Base-by-base conservation (phyloP, 2,329 filamentous ascomycete genomes). In the Polytolypa hystricis region DNA sequence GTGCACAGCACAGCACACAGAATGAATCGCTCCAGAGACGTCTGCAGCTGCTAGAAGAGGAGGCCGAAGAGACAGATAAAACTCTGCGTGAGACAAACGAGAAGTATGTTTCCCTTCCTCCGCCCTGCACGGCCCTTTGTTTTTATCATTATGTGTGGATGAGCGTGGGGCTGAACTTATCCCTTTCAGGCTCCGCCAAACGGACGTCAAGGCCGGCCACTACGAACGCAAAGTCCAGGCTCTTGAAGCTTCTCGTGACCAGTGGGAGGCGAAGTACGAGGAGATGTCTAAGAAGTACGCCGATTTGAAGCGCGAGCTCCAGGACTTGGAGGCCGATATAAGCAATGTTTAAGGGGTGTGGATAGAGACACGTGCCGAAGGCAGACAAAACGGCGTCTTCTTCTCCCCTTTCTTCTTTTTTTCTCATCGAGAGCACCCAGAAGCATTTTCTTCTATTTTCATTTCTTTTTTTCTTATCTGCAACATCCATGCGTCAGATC, bases 171-270 rank as follows among this genome's bases (percentile, higher is more conserved):
- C 7, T n/a, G 21, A 35, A 25, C 17, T 17, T 33, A 33, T 46
- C 47, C n/a, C n/a, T n/a, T n/a, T n/a, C 52, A 98, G 91, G 71
- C 84, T 96, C 59, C 87, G 91, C 64, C 87, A 94, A 71, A 95
- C 91, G 69, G 91, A 98, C 63, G 86, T 96, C 69, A 96, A 96
- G 75, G 87, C 89, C 57, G 91, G 89, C 55, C 89, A 98, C 72
- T 96, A 89, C 67, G 91, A 98, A 73, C 91, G 91, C 69, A 96
- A 96, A 74, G 91, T 96, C 52, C 85, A 95, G 67, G 89, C 91
- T 55, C 79, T 95, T 57, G 91, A 98, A 70, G 72, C 77, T 57
- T 77, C 87, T 62, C 82, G 84, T 55, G 86, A 95, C 66, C 78
- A 87, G 65, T 95, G 87, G 87, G 91, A 96, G 73, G 62, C 73